Base-by-base conservation (phyloP, 768 basidiomycete genomes). In the Suillus lakei region DNA sequence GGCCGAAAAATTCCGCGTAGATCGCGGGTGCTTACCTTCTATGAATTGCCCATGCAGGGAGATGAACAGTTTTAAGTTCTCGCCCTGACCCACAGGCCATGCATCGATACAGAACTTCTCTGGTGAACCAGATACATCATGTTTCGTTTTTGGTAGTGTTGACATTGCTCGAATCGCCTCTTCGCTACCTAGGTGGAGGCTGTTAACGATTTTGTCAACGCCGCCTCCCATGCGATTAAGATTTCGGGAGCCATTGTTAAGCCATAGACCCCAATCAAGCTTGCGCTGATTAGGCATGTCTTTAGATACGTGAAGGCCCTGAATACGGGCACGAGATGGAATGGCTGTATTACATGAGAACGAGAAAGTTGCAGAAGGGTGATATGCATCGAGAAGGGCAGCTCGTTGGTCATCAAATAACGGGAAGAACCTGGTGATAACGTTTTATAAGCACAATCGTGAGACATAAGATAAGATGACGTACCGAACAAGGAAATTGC, bases 91-190 rank as follows among this genome's bases (percentile, higher is more conserved):
- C 46, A 94, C 85, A 6, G 88, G 92, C 83, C 92, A 95, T 1
- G 92, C 86, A 70, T 99, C 98, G 39, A 98, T 84, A 66, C 88
- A 88, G 76, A 98, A 98, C 72, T 91, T 94, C 71, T 90, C 89
- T 0, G 91, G 83, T 2, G 93, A 87, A 8, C 89, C 88, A 30
- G 84, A 79, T 53, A 98, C 86, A 67, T 96, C 93, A 71, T 99
- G 98, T 70, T 82, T 86, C 6, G 96, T 98, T 53, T 77, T 78
- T 1, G 97, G 97, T 54, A 99, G 79, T 28, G 79, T 78, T 44
- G 79, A 72, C 61, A 96, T 82, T 23, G 89, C 84, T 62, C 84
- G 83, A 50, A 91, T 77, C 64, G 86, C 85, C 38, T 85, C 82
- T 65, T 91, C 87, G 18, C 85, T 82, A 28, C 95, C 92, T 46